Conservation (phyloP, 2,329 filamentous ascomycete genomes). For the Colletotrichum tropicicola region DNA sequence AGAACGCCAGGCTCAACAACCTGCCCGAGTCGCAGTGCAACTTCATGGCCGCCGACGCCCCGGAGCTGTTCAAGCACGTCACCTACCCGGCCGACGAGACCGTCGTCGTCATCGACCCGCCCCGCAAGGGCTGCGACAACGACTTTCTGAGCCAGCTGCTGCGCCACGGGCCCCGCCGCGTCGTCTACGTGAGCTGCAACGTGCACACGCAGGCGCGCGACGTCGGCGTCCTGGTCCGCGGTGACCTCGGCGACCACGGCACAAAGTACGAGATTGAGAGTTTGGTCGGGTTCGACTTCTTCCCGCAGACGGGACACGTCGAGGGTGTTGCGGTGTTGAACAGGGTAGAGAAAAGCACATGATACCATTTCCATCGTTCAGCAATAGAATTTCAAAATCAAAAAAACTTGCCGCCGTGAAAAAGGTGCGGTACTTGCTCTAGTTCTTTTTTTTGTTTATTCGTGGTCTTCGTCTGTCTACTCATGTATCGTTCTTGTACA, state of each 20-base stretch:
- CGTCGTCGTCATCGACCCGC: constrained; percentile 95
- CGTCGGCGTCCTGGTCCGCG: constrained; percentile 85
- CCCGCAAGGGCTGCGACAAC: constrained; percentile 91
- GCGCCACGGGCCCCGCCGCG: constrained; percentile 76
- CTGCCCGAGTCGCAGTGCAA: constrained; percentile 73
- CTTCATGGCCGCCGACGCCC: constrained; percentile 91
- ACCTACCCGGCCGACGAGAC: constrained; percentile 81
- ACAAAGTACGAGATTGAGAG: constrained; percentile 86
- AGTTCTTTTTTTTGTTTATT: not conserved
- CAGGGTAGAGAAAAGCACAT: constrained; percentile 52
- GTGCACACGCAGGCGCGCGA: constrained; percentile 97
- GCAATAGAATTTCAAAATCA: not conserved
- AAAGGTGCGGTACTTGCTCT: not conserved
- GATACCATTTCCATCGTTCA: constrained; percentile 13
- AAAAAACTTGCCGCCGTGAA: not conserved
- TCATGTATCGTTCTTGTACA: constrained; percentile 7
- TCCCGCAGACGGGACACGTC: constrained; percentile 83
- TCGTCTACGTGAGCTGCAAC: constrained; percentile 97
- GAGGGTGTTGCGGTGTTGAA: constrained; percentile 74
- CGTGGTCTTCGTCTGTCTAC: constrained; percentile 16
- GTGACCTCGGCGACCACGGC: constrained; percentile 45
- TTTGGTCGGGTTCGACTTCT: constrained; percentile 94
- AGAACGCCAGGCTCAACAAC: constrained; percentile 82
- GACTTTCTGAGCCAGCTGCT: constrained; percentile 85
- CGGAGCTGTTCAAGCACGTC: constrained; percentile 81